Base-by-base conservation (phyloP, 495 filamentous ascomycete species). In the Pseudomonodictys pantanalensis region DNA sequence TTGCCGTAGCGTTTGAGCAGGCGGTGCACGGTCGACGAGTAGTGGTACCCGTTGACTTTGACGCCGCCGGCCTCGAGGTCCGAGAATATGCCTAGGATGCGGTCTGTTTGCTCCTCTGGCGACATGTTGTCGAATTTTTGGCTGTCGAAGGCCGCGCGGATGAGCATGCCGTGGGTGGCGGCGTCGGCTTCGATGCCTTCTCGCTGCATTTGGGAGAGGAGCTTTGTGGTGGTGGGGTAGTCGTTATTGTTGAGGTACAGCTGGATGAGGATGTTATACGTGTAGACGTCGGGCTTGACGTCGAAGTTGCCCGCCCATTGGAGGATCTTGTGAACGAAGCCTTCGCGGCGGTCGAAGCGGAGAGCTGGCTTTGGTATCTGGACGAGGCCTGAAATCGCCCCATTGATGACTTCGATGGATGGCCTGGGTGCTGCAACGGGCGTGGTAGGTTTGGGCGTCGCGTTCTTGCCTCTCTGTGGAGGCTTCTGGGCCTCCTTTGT, bases 261-360 rank as follows among this genome's bases (percentile, higher is more conserved):
- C 6, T 76, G 73, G 24, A 92, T 75, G 9, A 90, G 76, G 3
- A 77, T 83, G 71, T 91, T 92, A 74, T 83, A 91, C 11, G 88
- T 90, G 52, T 73, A 72, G 30, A 79, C 70, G 65, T 89, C 80
- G 17, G 84, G 83, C 30, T 74, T 50, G 43, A 92, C 79, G 25
- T 74, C 76, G 39, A 85, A 81, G 3, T 64, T 68, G 7, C 65
- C 67, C 0, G 85, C 86, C 82, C 85, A 89, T 10, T 58, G 51
- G 8, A 91, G 72, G 3, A 90, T 70, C 9, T 74, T 69, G 9
- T 73, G 58, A 42, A 80, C 78, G 3, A 4, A 5, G 11, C 48
- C 28, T 18, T 72, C 5, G 76, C 68, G 28, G 60, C 50, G 24
- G 73, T 72, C 24, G 77, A 43, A 32, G 0, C 18, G 7, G 10